Evolutionary conservation across 1,284 basidiomycete species (phyloP).

Genomic region (Takashimella tepidaria): DNA sequence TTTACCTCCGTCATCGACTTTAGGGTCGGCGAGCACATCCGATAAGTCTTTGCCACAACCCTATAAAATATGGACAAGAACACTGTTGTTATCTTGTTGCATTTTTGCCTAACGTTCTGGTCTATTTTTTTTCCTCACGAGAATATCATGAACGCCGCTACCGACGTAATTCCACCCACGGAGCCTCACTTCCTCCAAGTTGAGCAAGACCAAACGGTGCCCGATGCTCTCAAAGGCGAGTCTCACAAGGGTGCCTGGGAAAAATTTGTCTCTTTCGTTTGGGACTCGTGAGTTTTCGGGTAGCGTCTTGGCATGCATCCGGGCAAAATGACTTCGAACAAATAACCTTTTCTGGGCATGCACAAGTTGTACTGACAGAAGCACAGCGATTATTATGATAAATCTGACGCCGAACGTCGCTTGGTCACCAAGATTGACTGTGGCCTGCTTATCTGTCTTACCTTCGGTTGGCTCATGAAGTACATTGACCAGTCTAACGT

Average conservation of each 20-base stretch:
- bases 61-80: too few relatives aligned
- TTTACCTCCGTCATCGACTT: too few relatives aligned
- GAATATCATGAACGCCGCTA: not conserved
- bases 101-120: too few relatives aligned
- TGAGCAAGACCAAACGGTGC: not conserved
- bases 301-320: too few relatives aligned
- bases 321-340: too few relatives aligned
- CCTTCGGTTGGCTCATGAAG: slow-evolving; percentile 19
- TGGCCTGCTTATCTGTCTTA: slow-evolving; percentile 15
- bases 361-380: too few relatives aligned
- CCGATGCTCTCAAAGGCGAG: not conserved
- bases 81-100: too few relatives aligned
- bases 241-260: not conserved
- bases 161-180: not conserved
- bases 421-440: slow-evolving; percentile 25
- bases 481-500: slow-evolving; percentile 19
- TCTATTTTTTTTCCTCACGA: too few relatives aligned
- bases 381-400: slow-evolving; percentile 23
- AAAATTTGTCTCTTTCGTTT: not conserved
- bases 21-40: too few relatives aligned
- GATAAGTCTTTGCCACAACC: too few relatives aligned
- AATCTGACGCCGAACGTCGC: slow-evolving; percentile 18
- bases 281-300: not conserved
- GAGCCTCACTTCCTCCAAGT: not conserved
- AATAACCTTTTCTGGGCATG: too few relatives aligned